Conservation (phyloP, 1,139 yeast genomes). For the Lodderomyces jiufengensis region DNA sequence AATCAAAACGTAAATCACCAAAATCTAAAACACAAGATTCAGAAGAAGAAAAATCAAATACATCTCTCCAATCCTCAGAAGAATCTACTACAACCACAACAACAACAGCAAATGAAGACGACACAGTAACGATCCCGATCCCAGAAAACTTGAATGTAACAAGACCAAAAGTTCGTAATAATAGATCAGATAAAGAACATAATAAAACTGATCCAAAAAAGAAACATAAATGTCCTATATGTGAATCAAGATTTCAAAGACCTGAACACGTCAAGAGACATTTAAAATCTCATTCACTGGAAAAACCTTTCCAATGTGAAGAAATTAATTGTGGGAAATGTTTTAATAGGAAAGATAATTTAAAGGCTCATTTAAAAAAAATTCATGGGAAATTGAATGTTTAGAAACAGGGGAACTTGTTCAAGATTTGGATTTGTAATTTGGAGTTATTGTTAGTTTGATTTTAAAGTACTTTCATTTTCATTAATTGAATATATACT, state of each 20-base stretch:
- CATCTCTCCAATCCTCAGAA: too few relatives aligned
- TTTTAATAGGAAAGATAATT: slow-evolving; percentile 67
- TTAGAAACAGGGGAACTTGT: background rate
- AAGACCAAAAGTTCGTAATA: slow-evolving; percentile 14
- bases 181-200: slow-evolving; percentile 11
- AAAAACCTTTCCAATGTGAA: slow-evolving; percentile 79
- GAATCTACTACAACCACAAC: too few relatives aligned
- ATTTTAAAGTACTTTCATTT: background rate
- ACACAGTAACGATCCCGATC: slow-evolving; percentile 14
- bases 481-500: too few relatives aligned
- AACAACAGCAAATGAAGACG: too few relatives aligned
- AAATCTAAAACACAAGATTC: background rate
- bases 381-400: slow-evolving; percentile 36
- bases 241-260: slow-evolving; percentile 73
- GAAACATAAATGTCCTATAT: slow-evolving; percentile 73
- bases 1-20: slow-evolving; percentile 2
- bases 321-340: slow-evolving; percentile 71
- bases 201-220: slow-evolving; percentile 49
- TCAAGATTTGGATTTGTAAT: too few relatives aligned
- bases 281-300: slow-evolving; percentile 81
- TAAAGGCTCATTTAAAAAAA: slow-evolving; percentile 67
- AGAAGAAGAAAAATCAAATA: background rate
- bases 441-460: too few relatives aligned
- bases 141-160: slow-evolving; percentile 14
- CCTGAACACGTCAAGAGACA: slow-evolving; percentile 94